These are phyloP conservation scores for Fusarium guadeloupense DNA, from an alignment of 2,329 filamentous ascomycete genomes.

Conservation along the genomic window DNA sequence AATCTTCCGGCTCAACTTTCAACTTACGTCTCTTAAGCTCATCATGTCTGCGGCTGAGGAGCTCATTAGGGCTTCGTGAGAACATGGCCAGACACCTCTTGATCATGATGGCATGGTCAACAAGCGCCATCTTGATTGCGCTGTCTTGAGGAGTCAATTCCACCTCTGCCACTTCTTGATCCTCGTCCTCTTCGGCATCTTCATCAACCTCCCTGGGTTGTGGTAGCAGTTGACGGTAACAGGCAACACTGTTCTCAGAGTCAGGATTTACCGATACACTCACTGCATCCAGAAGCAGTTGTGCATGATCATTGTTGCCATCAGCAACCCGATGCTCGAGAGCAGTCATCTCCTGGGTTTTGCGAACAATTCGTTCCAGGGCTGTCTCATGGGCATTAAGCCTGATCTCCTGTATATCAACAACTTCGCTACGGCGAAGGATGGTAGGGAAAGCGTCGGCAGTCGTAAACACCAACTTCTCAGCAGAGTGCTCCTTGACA, in stretches of 20 bases:
- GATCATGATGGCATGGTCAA: constrained; percentile 89
- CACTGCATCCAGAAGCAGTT: constrained; percentile 77
- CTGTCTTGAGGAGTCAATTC: constrained; percentile 72
- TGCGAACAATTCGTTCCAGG: constrained; percentile 87
- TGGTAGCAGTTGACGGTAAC: constrained; percentile 79
- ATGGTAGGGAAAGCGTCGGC: constrained; percentile 92
- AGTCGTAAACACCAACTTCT: constrained; percentile 86
- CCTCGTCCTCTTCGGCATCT: constrained; percentile 53
- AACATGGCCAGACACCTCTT: constrained; percentile 81
- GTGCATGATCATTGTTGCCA: constrained; percentile 75
- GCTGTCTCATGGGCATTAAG: constrained; percentile 85
- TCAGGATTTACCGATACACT: constrained; percentile 77
- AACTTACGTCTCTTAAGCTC: constrained; percentile 73
- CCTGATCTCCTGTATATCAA: constrained; percentile 71
- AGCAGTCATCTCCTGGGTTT: constrained; percentile 83
- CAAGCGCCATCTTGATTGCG: constrained; percentile 82
- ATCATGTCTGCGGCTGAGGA: constrained; percentile 63
- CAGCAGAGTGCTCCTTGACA: constrained; percentile 77
- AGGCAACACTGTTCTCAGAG: constrained; percentile 79
- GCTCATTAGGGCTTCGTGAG: constrained; percentile 68
- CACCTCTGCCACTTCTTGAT: constrained; percentile 55
- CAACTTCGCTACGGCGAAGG: constrained; percentile 84
- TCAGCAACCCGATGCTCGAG: constrained; percentile 79
- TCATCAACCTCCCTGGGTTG: constrained; percentile 54
- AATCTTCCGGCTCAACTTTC: background rate